Base-by-base conservation (phyloP, 1,139 yeast genomes). In the Suhomyces yuchorum region DNA sequence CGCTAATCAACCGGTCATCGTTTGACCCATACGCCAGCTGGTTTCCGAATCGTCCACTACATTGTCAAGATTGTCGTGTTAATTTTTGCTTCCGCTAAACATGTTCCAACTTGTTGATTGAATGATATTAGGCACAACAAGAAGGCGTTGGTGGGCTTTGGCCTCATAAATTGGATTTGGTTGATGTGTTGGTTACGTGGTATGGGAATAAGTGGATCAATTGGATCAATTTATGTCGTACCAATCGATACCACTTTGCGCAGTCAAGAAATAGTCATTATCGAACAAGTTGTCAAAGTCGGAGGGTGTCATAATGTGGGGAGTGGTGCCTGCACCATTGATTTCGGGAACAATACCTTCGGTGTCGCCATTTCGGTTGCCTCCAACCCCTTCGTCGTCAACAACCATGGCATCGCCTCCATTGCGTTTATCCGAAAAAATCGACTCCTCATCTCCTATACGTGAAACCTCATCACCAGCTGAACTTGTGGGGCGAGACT, bases 181-280 rank as follows among this genome's bases (percentile, higher is more conserved):
- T 23, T 23, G 26, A 23, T 28, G n/a, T n/a, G 32, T 28, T 3
- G n/a, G n/a, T n/a, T n/a, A n/a, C n/a, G n/a, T n/a, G n/a, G n/a
- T n/a, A n/a, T n/a, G n/a, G n/a, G n/a, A n/a, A n/a, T n/a, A n/a
- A n/a, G n/a, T n/a, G n/a, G n/a, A n/a, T n/a, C n/a, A n/a, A n/a
- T n/a, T n/a, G n/a, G n/a, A n/a, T 35, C 24, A 36, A 36, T 11
- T 37, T 8, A 42, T 37, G 22, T 43, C 40, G 28, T 43, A 46
- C 49, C 46, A 43, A 18, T 32, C 43, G 17, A 43, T 43, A 23
- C 44, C 49, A 33, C 49, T 47, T 22, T 24, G 42, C 12, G 49
- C 49, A 8, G 37, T 47, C 19, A 43, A 37, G 23, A 46, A 43
- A 19, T 40, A 43, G 12, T 43, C 43, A 23, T 43, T 43, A 22